Base-by-base conservation (phyloP, 306 rosid genomes). In the Vigna unguiculata region DNA sequence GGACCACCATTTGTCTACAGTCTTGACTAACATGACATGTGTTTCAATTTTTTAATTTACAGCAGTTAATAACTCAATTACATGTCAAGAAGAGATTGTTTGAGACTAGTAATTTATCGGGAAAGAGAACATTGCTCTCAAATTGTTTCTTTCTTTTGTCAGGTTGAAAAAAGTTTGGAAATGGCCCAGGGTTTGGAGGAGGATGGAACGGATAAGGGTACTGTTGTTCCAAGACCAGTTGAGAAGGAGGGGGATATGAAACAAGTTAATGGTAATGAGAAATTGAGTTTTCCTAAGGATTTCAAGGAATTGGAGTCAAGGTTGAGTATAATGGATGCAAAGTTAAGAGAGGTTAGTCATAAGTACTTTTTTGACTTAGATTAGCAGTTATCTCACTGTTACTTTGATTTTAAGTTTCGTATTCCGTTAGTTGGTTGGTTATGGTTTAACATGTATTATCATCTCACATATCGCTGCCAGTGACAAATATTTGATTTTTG, bases 291-390 rank as follows among this genome's bases (percentile, higher is more conserved):
- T 54, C 58, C 80, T 1, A 84, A 84, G 79, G 88, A 87, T 77
- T 78, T 76, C 52, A 80, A 83, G 80, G 92, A 86, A 57, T 78
- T 88, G 82, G 85, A 81, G 66, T 82, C 84, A 69, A 88, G 87
- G 87, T 82, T 93, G 53, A 76, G 76, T 64, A 13, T 51, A 48
- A 74, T 82, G 84, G 90, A 86, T 53, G 78, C 87, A 66, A 89
- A 89, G 80, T 88, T 90, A 66, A 84, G 78, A 71, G 97, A 90
- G 96, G 97, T 93, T 34, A 72, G 59, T 20, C 59, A 53, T 19
- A 1, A 51, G 84, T 67, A 25, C 32, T 83, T 69, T 69, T 21
- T 30, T 63, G 69, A 73, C 71, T 21, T 34, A 54, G 51, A 55
- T 62, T 65, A 65, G n/a, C 40, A 73, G 76, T 52, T 61, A 48